Base-by-base conservation (phyloP, 2,329 filamentous ascomycete species). In the Cladosporium sp. region DNA sequence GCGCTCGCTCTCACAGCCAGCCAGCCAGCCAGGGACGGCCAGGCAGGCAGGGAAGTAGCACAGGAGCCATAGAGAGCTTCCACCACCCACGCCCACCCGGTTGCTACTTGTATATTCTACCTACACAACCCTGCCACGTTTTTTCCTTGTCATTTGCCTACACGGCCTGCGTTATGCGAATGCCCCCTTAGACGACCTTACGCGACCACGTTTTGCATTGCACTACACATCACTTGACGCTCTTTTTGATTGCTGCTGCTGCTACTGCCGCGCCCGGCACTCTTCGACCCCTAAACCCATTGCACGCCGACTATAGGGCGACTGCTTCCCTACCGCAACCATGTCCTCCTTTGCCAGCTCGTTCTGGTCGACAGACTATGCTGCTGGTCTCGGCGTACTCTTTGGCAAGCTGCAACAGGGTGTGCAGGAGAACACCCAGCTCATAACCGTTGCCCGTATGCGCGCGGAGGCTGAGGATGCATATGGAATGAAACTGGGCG, bases 281-380 rank as follows among this genome's bases (percentile, higher is more conserved):
- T n/a, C n/a, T 9, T 13, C 35, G 15, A 47, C 43, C 43, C 43
- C 43, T 47, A 47, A 47, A 47, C 16, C 30, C n/a, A n/a, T 32
- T 32, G 30, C 30, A 32, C 30, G n/a, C 11, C 11, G 11, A 12
- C 30, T 32, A 11, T 32, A 32, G 30, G 11, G n/a, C 30, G 30
- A 11, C 4, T n/a, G 30, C n/a, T 11, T 1, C 1, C 30, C 30
- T 7, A 32, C 30, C 5, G n/a, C 30, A 12, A 52, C 70, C 67
- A 92, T 92, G 87, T 86, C 87, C 60, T 82, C 88, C 63, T 97
- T 98, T 72, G 84, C 90, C 60, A 89, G 92, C 73, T 95, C 91
- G 43, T 97, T 98, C 75, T 98, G 93, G 93, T 95, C 93, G 55
- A 82, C 83, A 67, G 93, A 98, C 79, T 97, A 97, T 78, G 92